Base-by-base conservation (phyloP, 2,329 filamentous ascomycete genomes). In the Phaeophleospora eucalypticola region DNA sequence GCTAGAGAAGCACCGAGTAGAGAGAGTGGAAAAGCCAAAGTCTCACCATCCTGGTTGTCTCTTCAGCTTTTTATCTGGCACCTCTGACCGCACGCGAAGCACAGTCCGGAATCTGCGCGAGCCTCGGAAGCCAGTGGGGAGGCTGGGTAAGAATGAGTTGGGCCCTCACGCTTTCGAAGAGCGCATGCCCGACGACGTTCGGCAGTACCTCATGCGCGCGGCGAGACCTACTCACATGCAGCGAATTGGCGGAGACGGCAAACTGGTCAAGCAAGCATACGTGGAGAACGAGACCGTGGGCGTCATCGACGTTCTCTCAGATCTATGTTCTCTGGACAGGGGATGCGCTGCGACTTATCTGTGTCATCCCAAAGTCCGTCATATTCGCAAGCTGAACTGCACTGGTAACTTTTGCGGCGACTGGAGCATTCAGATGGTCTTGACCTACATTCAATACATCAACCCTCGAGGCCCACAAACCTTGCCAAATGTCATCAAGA, bases 401-500 rank as follows among this genome's bases (percentile, higher is more conserved):
- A 90, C 95, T 70, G 89, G 89, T 17, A 87, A 89, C 4, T 97
- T 97, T 65, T 97, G 91, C 64, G 91, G 91, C 3, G 97, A 96
- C 65, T 80, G 91, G 34, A 97, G 95, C 62, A 94, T 95, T 24
- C 93, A 97, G 65, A 94, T 94, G 83, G 68, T 96, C 57, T 72
- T 85, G 12, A 91, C 89, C 0, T 90, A 88, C 64, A 80, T 96
- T 16, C 79, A 57, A 29, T 45, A 56, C 20, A 56, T 49, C 41
- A 45, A 54, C 14, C 54, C 45, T 4, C 41, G 49, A n/a, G 53
- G 56, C 20, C 52, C 48, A 14, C 52, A 56, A 34, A 43, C 70
- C 1, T 71, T 90, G 4, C 91, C 93, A 0, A 82, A 81, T 2
- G 86, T 97, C 20, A 80, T 96, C 43, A 74, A 84, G 41, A 80